Conservation (phyloP, 2,329 filamentous ascomycete species). For the Pestalotiopsis sp. region DNA sequence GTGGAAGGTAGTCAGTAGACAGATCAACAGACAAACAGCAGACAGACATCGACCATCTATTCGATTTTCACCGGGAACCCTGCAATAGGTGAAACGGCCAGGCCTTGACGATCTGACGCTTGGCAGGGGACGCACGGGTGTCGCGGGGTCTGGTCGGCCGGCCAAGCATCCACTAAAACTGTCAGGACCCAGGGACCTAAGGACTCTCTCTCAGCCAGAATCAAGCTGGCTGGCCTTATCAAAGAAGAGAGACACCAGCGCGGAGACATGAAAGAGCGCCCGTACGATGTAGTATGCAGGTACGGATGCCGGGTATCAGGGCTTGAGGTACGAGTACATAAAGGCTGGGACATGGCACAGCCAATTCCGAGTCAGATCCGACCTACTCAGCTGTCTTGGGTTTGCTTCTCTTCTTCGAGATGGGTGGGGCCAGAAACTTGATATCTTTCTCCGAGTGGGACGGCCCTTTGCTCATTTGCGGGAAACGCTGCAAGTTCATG, state of each 20-base stretch:
- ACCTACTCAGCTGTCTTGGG: too few relatives aligned
- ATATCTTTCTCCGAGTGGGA: not conserved
- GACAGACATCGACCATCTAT: not conserved
- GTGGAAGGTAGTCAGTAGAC: not conserved
- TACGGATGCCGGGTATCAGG: not conserved
- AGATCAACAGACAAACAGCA: not conserved
- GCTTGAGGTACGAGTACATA: too few relatives aligned
- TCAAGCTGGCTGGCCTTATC: not conserved
- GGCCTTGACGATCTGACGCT: not conserved
- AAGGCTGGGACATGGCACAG: too few relatives aligned
- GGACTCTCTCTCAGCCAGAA: too few relatives aligned
- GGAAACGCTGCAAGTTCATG: too few relatives aligned
- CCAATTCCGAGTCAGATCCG: too few relatives aligned
- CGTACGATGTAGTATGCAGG: not conserved
- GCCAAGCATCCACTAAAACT: slow-evolving; percentile 10
- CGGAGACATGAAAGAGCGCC: not conserved
- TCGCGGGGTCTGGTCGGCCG: not conserved
- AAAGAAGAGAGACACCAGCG: not conserved
- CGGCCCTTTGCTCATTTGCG: not conserved
- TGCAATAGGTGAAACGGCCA: slow-evolving; percentile 8
- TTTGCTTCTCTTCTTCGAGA: not conserved
- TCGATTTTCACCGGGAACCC: not conserved
- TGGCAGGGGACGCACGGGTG: not conserved
- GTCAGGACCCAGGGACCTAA: not conserved
- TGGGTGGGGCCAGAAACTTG: not conserved